These are phyloP conservation scores for Plasmopara viticola DNA, from an alignment of 352 stramenopile genomes.

Conservation along the genomic window DNA sequence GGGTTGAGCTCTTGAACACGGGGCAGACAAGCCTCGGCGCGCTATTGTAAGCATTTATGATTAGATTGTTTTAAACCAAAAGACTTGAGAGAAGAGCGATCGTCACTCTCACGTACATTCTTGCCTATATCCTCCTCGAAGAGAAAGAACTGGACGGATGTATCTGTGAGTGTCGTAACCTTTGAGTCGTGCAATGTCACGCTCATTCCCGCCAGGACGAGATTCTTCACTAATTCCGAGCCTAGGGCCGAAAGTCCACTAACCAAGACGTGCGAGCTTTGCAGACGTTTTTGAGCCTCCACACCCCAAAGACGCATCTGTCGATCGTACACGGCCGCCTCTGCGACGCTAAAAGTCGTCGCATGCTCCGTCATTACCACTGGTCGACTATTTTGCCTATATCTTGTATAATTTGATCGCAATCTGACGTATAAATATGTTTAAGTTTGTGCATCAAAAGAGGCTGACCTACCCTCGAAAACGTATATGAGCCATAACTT, in stretches of 20 bases:
- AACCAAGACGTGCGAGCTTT: conserved; percentile 86
- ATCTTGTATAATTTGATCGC: too few species aligned
- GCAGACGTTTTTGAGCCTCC: conserved; percentile 92
- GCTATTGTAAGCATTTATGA: conserved; percentile 25
- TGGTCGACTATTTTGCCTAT: too few species aligned
- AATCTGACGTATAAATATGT: too few species aligned
- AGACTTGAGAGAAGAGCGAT: background rate
- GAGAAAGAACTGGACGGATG: conserved; percentile 86
- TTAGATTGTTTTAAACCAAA: background rate
- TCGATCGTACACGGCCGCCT: conserved; percentile 96
- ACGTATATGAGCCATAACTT: too few species aligned
- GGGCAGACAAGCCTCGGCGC: conserved; percentile 65
- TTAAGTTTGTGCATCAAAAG: too few species aligned
- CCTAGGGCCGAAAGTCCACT: conserved; percentile 77
- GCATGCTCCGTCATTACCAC: conserved; percentile 1
- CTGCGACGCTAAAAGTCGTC: conserved; percentile 62
- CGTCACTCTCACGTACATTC: conserved; percentile 38
- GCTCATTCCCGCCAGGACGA: conserved; percentile 93
- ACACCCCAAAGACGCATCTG: conserved; percentile 99
- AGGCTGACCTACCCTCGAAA: too few species aligned
- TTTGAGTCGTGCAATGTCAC: conserved; percentile 89
- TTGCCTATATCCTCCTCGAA: conserved; percentile 52
- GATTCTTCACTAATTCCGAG: conserved; percentile 96
- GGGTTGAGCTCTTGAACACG: conserved; percentile 93
- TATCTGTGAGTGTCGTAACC: conserved; percentile 35